Evolutionary conservation across 768 basidiomycete genomes (phyloP).

Genomic region (Cystobasidium tubakii): DNA sequence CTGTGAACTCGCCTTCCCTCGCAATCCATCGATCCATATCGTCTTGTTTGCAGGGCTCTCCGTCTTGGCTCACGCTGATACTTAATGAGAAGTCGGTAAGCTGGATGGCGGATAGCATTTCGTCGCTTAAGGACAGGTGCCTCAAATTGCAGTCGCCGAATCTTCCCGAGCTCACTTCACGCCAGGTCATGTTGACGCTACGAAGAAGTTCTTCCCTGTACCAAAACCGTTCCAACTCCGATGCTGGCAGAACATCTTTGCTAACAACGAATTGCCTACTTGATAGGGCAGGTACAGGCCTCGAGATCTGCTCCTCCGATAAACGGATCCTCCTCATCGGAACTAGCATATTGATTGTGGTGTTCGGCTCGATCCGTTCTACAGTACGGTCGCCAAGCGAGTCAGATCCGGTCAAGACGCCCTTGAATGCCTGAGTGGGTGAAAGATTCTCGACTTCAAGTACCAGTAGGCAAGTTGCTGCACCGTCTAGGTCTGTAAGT

Average conservation of each 20-base stretch:
- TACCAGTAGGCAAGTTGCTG: constrained; percentile 76
- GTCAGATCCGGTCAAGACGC: constrained; percentile 59
- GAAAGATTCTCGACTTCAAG: constrained; percentile 82
- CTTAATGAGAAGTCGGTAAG: background rate
- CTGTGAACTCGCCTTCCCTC: background rate
- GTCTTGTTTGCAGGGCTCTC: background rate
- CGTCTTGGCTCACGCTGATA: background rate
- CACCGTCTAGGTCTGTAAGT: constrained; percentile 52
- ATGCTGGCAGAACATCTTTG: constrained; percentile 56
- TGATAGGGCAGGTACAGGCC: constrained; percentile 74
- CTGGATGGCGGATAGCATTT: constrained; percentile 67
- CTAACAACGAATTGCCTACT: constrained; percentile 86
- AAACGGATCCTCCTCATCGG: constrained; percentile 63
- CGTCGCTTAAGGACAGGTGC: constrained; percentile 66
- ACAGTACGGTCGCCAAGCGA: background rate
- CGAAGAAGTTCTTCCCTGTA: constrained; percentile 82
- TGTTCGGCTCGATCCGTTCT: constrained; percentile 42
- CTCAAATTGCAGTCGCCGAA: constrained; percentile 71
- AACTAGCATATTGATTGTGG: constrained; percentile 62
- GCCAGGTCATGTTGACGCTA: constrained; percentile 66
- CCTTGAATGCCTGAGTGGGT: constrained; percentile 85
- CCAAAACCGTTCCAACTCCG: constrained; percentile 85
- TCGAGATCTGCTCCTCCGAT: constrained; percentile 57
- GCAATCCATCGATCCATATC: background rate
- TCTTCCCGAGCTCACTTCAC: constrained; percentile 79